A percentile compares a stretch with the other conserved stretches of the same genome.
Evolutionary conservation across 2,329 filamentous ascomycete species (phyloP).

Genomic region (Verticillium klebahnii): DNA sequence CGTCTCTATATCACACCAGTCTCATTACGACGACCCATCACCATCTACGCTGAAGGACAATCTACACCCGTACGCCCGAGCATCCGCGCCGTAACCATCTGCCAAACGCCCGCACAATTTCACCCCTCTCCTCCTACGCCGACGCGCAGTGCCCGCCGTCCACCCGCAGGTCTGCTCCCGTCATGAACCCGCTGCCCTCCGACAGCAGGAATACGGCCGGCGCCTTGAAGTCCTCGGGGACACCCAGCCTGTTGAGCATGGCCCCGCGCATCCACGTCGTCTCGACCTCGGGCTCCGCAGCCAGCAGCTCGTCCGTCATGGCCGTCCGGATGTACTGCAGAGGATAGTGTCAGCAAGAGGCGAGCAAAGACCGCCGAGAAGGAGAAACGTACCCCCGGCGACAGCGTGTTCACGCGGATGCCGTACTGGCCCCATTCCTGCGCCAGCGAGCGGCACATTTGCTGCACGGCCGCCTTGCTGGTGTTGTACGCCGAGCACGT

Average conservation of each 20-base stretch:
- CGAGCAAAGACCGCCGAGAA: not conserved
- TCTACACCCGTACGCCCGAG: not conserved
- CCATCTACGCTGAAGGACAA: not conserved
- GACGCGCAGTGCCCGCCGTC: constrained; percentile 51
- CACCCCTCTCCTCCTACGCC: constrained; percentile 14
- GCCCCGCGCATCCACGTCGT: constrained; percentile 49
- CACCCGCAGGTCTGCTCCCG: constrained; percentile 50
- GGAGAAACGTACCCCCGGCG: constrained; percentile 43
- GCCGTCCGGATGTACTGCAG: constrained; percentile 39
- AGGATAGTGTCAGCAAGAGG: not conserved
- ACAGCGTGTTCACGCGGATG: constrained; percentile 63
- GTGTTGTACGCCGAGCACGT: constrained; percentile 61
- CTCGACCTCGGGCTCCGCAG: constrained; percentile 43
- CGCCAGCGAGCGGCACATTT: constrained; percentile 55
- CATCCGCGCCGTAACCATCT: not conserved
- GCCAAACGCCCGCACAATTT: not conserved
- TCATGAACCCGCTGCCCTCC: constrained; percentile 54
- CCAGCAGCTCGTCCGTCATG: constrained; percentile 40
- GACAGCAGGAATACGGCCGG: constrained; percentile 53
- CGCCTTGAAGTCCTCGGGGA: constrained; percentile 54
- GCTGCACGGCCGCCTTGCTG: constrained; percentile 57
- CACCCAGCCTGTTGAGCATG: constrained; percentile 47
- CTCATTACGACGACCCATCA: not conserved
- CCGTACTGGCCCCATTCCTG: constrained; percentile 58
- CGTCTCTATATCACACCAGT: no score